Evolutionary conservation across 75 land plant genomes (phyloP), one percentile per base, ranked within the genome.

Genomic region (Selaginella moellendorffii): DNA sequence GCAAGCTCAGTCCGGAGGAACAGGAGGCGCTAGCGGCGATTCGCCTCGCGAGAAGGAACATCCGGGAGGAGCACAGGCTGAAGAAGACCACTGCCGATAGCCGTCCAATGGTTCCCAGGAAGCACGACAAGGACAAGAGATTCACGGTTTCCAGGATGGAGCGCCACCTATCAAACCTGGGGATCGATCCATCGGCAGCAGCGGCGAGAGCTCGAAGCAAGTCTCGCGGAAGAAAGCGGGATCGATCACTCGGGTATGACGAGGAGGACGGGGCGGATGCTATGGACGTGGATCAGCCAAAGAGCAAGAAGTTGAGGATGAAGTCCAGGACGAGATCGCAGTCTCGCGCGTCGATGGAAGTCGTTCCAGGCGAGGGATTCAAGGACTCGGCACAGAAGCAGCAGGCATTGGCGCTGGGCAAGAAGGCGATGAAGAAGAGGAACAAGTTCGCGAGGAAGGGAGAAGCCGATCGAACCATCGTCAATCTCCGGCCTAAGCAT

Each of bases 41-140:
- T 36, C 65, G 92, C 58, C 80, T 73, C 54, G 87, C 84, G 83
- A 90, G 82, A 69, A 90, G 70, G 63, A 62, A 80, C 54, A 80
- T 90, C 27, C 74, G 84, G 58, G 83, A 79, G 64, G 80, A 90
- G 67, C 97, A 90, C 61, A 76, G 97, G 29, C 74, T 77, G 30
- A 90, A 87, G 76, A 90, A 90, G 76, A 81, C 78, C 66, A 90
- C 93, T 28, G 92, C 92, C 2, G 97, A 84, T 52, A 90, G 91
- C 70, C 76, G 82, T 20, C 88, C 97, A 10, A 72, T 71, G 51
- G 81, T 90, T 30, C 97, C 97, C 0, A 82, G 97, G 63, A 90
- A 87, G 74, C 83, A 80, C 66, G 83, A 90, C 63, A 80, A 82
- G 29, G 85, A 90, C 53, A 60, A 73, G 26, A 59, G 78, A 53